Conservation (phyloP, 75 land plant species). For the Selaginella moellendorffii region DNA sequence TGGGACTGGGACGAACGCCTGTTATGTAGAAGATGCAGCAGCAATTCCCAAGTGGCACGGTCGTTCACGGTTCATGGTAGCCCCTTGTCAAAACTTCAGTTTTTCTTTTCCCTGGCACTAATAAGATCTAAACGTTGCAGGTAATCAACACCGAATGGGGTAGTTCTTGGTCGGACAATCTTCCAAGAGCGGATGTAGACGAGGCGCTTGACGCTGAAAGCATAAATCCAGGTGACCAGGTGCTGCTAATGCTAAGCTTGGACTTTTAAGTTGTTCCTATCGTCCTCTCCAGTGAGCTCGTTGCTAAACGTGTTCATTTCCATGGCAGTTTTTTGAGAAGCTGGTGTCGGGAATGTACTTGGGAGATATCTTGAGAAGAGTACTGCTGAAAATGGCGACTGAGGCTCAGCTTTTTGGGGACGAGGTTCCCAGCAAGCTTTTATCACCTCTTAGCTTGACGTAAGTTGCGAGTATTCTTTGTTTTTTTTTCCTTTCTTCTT, state of each 20-base stretch:
- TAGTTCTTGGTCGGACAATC: not conserved
- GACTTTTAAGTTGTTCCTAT: not conserved
- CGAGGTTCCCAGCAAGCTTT: not conserved
- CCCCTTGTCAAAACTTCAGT: not conserved
- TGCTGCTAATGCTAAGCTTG: conserved; percentile 1
- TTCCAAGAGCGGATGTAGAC: conserved; percentile 1
- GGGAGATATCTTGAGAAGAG: not conserved
- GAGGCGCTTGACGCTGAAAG: conserved; percentile 6
- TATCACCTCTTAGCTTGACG: not conserved
- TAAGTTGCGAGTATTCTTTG: not conserved
- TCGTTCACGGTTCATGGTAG: conserved; percentile 66
- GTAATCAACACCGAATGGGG: conserved; percentile 8
- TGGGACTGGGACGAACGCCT: conserved; percentile 94
- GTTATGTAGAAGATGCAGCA: conserved; percentile 77
- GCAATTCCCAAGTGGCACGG: conserved; percentile 69
- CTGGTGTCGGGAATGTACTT: conserved; percentile 4
- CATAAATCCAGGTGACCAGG: conserved; percentile 11
- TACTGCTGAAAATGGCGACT: not conserved
- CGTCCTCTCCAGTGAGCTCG: not conserved
- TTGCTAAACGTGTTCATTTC: not conserved
- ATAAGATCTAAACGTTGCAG: not conserved
- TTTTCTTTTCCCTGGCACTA: not conserved
- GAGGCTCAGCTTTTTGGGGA: conserved; percentile 8
- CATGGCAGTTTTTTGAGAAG: conserved; percentile 5
- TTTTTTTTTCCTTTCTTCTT: no score